Evolutionary conservation across 2,329 filamentous ascomycete genomes (phyloP), one percentile per base, ranked within the genome.

Genomic region (Monosporascus sp.): DNA sequence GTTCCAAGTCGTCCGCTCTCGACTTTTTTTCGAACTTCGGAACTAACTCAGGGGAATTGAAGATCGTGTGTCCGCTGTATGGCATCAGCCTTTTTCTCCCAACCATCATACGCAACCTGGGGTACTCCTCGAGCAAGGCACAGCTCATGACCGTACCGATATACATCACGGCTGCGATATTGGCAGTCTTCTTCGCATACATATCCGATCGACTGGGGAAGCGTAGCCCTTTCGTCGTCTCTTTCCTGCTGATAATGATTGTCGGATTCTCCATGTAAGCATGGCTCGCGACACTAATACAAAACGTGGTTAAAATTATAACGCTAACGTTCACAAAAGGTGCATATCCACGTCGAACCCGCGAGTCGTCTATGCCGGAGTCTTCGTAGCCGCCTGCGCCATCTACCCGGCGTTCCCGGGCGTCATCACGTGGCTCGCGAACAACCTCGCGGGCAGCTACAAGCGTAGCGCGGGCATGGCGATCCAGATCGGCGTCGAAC

Each of bases 381-480:
- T 86, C 0, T 95, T 92, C 68, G 73, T 95, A 0, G 87, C 83
- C 0, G 87, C 89, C 0, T 79, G 89, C 53, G 87, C 88, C 2
- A 91, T 94, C 52, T 94, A 93, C 60, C 89, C 91, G 0, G 85
- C 82, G 27, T 88, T 94, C 53, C 76, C 89, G 0, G 92, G 92
- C 51, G 87, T 87, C 1, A 87, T 95, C 49, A 78, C 86, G 0
- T 95, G 91, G 91, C 74, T 85, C 0, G 81, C 82, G 37, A 95
- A 94, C 67, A 95, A 95, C 55, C 78, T 88, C 11, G 84, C 92
- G 52, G 77, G 77, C 0, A 75, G 72, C 46, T 78, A 78, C 68
- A 95, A 95, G 69, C 75, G 84, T 5, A 78, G 78, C 8, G 79
- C 77, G 0, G 84, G 83, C 2, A 87, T 87, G 78, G 85, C 83